Percentiles rank a stretch among this genome's conserved stretches.
phyloP scores from a whole-genome alignment of 2,329 filamentous ascomycete species.

The Curvularia spicifera region DNA sequence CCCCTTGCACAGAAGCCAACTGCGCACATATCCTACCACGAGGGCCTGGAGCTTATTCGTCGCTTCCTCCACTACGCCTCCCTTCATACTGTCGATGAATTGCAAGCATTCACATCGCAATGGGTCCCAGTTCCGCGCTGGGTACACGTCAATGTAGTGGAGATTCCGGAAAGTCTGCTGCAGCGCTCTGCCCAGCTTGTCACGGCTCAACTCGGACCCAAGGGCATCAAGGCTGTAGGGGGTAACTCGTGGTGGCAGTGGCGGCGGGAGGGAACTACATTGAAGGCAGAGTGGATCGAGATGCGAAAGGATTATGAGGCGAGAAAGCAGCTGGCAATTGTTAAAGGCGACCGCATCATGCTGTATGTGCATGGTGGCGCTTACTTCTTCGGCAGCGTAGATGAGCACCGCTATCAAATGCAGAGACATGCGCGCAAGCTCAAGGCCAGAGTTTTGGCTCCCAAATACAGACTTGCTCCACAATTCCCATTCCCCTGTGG shows the following conservation, averaged over 20 bases:
- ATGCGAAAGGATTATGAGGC: slow-evolving; percentile 83
- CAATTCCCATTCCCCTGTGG: slow-evolving; percentile 97
- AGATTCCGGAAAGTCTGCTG: slow-evolving; percentile 70
- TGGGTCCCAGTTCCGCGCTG: slow-evolving; percentile 89
- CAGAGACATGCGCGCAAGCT: slow-evolving; percentile 94
- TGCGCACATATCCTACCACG: slow-evolving; percentile 90
- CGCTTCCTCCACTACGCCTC: slow-evolving; percentile 85
- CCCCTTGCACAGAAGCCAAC: slow-evolving; percentile 79
- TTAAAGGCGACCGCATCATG: slow-evolving; percentile 75
- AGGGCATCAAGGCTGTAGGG: slow-evolving; percentile 79
- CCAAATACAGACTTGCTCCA: slow-evolving; percentile 84
- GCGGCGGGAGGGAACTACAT: slow-evolving; percentile 66
- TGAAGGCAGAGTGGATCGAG: slow-evolving; percentile 94
- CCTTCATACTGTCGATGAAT: slow-evolving; percentile 87
- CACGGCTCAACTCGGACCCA: slow-evolving; percentile 74
- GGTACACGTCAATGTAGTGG: slow-evolving; percentile 77
- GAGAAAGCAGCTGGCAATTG: slow-evolving; percentile 65
- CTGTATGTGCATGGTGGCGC: slow-evolving; percentile 93
- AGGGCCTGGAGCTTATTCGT: slow-evolving; percentile 85
- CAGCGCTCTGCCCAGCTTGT: slow-evolving; percentile 69
- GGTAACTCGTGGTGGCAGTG: slow-evolving; percentile 79
- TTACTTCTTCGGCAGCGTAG: slow-evolving; percentile 94
- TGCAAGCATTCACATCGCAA: slow-evolving; percentile 90
- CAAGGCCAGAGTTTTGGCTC: slow-evolving; percentile 84
- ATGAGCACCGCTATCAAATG: slow-evolving; percentile 98